Conservation (phyloP, 2,329 filamentous ascomycete genomes). For the Colletotrichum ledebouriae region DNA sequence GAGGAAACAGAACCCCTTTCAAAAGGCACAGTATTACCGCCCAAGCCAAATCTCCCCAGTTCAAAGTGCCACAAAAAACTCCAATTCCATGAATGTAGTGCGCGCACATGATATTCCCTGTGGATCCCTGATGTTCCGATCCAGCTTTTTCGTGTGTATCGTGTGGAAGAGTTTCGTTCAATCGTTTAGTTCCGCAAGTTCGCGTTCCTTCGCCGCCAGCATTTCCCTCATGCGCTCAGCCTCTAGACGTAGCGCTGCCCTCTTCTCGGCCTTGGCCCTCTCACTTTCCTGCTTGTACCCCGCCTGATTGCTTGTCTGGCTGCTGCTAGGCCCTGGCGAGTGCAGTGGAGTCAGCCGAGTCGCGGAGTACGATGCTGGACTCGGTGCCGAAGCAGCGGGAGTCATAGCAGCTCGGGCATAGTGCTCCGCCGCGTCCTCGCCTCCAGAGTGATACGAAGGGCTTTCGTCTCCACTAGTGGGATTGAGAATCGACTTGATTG, state of each 20-base stretch:
- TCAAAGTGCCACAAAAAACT: conserved; percentile 15
- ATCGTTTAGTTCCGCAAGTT: conserved; percentile 64
- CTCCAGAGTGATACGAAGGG: conserved; percentile 44
- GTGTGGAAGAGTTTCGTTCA: conserved; percentile 28
- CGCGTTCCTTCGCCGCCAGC: conserved; percentile 79
- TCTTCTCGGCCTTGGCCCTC: conserved; percentile 70
- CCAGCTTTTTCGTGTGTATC: conserved; percentile 35
- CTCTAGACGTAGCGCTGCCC: conserved; percentile 77
- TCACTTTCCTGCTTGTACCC: conserved; percentile 61
- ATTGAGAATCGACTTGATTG: conserved; percentile 83
- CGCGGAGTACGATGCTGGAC: conserved; percentile 56
- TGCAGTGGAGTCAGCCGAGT: conserved; percentile 45
- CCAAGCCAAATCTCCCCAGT: neutral
- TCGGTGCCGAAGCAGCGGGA: conserved; percentile 56
- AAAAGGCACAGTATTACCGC: conserved; percentile 8
- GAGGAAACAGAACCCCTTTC: neutral
- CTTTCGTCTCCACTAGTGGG: conserved; percentile 55
- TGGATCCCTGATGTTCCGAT: conserved; percentile 3
- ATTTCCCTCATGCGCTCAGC: conserved; percentile 82
- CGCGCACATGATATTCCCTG: conserved; percentile 15
- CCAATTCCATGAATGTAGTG: conserved; percentile 22
- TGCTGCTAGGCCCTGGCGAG: conserved; percentile 47
- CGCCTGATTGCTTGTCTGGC: conserved; percentile 43
- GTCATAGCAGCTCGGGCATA: conserved; percentile 60
- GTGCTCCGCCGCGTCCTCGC: conserved; percentile 54